A percentile compares a stretch with the other conserved stretches of the same genome.
phyloP scores from a whole-genome alignment of 2,329 filamentous ascomycete genomes.

The Fusarium sp. region DNA sequence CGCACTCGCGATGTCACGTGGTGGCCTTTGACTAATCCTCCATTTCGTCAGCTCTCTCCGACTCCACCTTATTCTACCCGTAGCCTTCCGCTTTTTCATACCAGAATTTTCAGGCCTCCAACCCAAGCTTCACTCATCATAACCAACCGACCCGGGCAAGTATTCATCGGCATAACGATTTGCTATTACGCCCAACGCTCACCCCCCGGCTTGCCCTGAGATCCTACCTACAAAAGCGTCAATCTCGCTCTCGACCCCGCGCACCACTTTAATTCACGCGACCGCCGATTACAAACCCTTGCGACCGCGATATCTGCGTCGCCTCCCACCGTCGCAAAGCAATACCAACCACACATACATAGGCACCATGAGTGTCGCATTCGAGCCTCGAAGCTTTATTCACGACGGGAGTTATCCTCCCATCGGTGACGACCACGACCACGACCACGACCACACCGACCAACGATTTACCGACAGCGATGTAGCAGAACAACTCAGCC shows the following conservation, averaged over 20 bases:
- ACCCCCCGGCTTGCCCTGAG: not conserved
- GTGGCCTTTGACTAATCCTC: slow-evolving; percentile 50
- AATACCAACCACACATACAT: slow-evolving; percentile 18
- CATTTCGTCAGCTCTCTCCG: slow-evolving; percentile 38
- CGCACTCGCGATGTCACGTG: slow-evolving; percentile 50
- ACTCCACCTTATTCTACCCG: slow-evolving; percentile 38
- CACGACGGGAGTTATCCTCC: slow-evolving; percentile 63
- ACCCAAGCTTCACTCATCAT: slow-evolving; percentile 41
- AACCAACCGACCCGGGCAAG: slow-evolving; percentile 21
- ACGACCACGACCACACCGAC: slow-evolving; percentile 58
- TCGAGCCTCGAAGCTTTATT: slow-evolving; percentile 64
- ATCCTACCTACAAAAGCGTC: not conserved
- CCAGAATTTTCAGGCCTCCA: slow-evolving; percentile 56
- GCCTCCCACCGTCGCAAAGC: slow-evolving; percentile 19
- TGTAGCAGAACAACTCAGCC: slow-evolving; percentile 59
- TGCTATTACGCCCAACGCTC: slow-evolving; percentile 8
- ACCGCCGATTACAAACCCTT: slow-evolving; percentile 17
- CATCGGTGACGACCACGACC: slow-evolving; percentile 61
- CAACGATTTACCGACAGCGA: slow-evolving; percentile 60
- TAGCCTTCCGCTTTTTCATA: slow-evolving; percentile 50
- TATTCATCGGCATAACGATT: slow-evolving; percentile 27
- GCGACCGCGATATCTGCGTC: slow-evolving; percentile 36
- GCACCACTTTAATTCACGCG: slow-evolving; percentile 23
- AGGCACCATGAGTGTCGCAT: slow-evolving; percentile 65
- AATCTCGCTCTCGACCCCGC: not conserved